A percentile compares a stretch with the other conserved stretches of the same genome.
Evolutionary conservation across 2,329 filamentous ascomycete genomes (phyloP).

Genomic region (Parafenestella ontariensis): DNA sequence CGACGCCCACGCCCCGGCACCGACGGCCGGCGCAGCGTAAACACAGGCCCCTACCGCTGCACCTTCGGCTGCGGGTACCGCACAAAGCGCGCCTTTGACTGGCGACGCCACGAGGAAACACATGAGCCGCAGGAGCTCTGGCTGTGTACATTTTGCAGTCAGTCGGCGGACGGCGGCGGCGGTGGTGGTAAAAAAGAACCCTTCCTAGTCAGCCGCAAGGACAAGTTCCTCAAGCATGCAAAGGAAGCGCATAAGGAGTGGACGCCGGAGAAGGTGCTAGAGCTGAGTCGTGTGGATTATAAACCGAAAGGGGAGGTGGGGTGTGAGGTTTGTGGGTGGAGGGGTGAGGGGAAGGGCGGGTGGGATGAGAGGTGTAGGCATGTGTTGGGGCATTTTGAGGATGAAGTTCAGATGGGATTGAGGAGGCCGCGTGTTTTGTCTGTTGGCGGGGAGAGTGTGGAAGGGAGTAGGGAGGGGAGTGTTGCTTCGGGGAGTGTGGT

Average conservation of each 20-base stretch:
- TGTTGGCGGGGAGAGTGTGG: background rate
- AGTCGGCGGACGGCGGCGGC: too few species aligned
- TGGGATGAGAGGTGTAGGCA: conserved; percentile 36
- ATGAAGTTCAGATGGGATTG: conserved; percentile 10
- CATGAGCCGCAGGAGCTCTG: conserved; percentile 37
- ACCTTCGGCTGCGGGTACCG: conserved; percentile 35
- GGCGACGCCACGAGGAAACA: conserved; percentile 38
- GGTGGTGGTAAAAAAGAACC: conserved; percentile 8
- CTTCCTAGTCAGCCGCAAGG: conserved; percentile 31
- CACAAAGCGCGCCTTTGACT: conserved; percentile 33
- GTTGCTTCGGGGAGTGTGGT: background rate
- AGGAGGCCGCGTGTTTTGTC: background rate
- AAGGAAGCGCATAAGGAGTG: conserved; percentile 19
- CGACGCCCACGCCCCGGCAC: conserved; percentile 19
- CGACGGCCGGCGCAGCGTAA: conserved; percentile 32
- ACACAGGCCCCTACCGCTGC: conserved; percentile 29
- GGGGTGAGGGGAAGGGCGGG: background rate
- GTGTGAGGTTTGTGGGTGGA: conserved; percentile 21
- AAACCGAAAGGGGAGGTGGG: conserved; percentile 12
- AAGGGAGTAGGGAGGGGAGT: background rate
- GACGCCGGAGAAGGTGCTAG: conserved; percentile 17
- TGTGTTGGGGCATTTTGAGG: conserved; percentile 29
- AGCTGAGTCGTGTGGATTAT: conserved; percentile 24
- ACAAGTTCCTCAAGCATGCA: conserved; percentile 33
- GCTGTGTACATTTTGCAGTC: conserved; percentile 26